phyloP scores from a whole-genome alignment of 257 asterid species.

The Solanum tarapatanum region DNA sequence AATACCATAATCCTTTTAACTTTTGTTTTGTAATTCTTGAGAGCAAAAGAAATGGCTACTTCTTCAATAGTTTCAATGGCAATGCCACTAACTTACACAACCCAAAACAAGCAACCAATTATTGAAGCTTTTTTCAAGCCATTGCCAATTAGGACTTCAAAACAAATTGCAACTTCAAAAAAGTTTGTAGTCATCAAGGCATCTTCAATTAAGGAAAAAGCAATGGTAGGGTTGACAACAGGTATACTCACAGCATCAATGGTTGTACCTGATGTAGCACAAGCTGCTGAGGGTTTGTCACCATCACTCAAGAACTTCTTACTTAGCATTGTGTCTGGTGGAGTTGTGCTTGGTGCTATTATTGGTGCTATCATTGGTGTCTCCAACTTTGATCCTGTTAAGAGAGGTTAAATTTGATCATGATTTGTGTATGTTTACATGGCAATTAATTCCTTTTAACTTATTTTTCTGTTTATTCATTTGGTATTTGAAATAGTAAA shows the following conservation, averaged over 20 bases:
- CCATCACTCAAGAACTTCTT: slow-evolving; percentile 79
- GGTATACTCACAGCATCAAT: slow-evolving; percentile 67
- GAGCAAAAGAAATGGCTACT: slow-evolving; percentile 44
- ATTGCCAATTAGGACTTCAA: slow-evolving; percentile 32
- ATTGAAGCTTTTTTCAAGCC: slow-evolving; percentile 46
- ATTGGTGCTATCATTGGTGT: slow-evolving; percentile 61
- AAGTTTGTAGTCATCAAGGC: slow-evolving; percentile 49
- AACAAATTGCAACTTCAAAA: slow-evolving; percentile 10
- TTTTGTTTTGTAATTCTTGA: background rate
- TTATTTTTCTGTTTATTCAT: background rate
- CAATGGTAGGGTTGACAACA: slow-evolving; percentile 47
- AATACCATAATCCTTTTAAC: background rate
- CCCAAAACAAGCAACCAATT: slow-evolving; percentile 28
- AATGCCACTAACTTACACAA: slow-evolving; percentile 38
- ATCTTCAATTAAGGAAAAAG: slow-evolving; percentile 61
- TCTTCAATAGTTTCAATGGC: slow-evolving; percentile 61
- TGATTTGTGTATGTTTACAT: background rate
- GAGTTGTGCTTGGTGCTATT: slow-evolving; percentile 48
- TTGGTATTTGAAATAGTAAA: background rate
- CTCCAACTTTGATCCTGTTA: slow-evolving; percentile 84
- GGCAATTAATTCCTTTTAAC: background rate
- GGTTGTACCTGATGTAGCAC: slow-evolving; percentile 60
- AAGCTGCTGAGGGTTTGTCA: slow-evolving; percentile 52
- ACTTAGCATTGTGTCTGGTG: slow-evolving; percentile 75
- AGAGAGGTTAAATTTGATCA: slow-evolving; percentile 35